phyloP scores from a whole-genome alignment of 2,329 filamentous ascomycete genomes.

The Alternaria longipes region DNA sequence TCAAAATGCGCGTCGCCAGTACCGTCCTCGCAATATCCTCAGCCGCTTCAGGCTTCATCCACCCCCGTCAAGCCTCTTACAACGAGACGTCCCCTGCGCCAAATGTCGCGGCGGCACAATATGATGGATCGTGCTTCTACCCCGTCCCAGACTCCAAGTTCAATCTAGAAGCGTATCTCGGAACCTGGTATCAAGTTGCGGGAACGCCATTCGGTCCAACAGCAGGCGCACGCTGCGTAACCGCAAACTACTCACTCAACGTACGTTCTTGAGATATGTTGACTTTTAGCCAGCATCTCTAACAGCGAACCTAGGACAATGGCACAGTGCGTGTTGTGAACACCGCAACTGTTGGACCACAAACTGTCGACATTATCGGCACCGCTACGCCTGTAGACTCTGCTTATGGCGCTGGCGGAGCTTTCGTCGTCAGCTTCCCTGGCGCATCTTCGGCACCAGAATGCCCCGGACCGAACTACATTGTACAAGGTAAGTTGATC shows the following conservation, averaged over 20 bases:
- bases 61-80: slow-evolving; percentile 14
- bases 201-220: slow-evolving; percentile 43
- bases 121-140: slow-evolving; percentile 41
- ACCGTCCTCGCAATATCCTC: slow-evolving; percentile 30
- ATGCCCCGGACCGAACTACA: slow-evolving; percentile 42
- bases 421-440: slow-evolving; percentile 39
- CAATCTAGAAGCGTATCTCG: slow-evolving; percentile 37
- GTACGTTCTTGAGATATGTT: slow-evolving; percentile 6
- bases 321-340: slow-evolving; percentile 39
- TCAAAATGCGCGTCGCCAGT: slow-evolving; percentile 30
- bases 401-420: slow-evolving; percentile 33
- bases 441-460: slow-evolving; percentile 16
- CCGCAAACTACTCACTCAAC: slow-evolving; percentile 37
- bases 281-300: neutral
- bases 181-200: slow-evolving; percentile 45
- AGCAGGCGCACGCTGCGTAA: slow-evolving; percentile 35
- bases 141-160: slow-evolving; percentile 38
- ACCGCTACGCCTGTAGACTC: slow-evolving; percentile 34
- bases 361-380: slow-evolving; percentile 28
- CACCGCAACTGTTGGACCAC: slow-evolving; percentile 28
- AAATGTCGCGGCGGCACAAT: slow-evolving; percentile 33
- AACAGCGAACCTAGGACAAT: slow-evolving; percentile 20
- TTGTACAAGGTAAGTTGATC: slow-evolving; percentile 35
- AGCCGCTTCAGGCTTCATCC: slow-evolving; percentile 25
- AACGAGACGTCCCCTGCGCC: slow-evolving; percentile 22